A percentile compares a stretch with the other conserved stretches of the same genome.
phyloP scores from a whole-genome alignment of 768 basidiomycete genomes.

The Lentinus tigrinus region DNA sequence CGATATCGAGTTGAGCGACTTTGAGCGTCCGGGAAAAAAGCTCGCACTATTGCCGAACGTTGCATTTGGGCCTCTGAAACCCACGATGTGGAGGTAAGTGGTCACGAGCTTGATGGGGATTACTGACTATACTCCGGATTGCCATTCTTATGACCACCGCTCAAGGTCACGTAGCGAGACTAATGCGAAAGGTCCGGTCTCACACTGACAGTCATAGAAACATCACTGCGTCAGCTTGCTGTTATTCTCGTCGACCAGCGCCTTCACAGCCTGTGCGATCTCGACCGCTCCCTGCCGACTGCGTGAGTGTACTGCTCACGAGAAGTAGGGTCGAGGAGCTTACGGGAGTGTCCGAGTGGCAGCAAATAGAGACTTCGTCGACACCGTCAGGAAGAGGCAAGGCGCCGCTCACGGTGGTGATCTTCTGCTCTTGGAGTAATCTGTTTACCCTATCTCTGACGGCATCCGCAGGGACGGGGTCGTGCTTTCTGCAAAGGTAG shows the following conservation, averaged over 20 bases:
- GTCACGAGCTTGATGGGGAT: too few relatives aligned
- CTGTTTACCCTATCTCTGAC: constrained; percentile 46
- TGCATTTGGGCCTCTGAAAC: too few relatives aligned
- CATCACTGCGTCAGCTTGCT: background rate
- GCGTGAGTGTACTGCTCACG: background rate
- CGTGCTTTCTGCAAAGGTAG: constrained; percentile 43
- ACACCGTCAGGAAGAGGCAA: constrained; percentile 46
- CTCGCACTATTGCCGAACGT: too few relatives aligned
- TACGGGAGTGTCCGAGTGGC: constrained; percentile 65
- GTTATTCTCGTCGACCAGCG: constrained; percentile 56
- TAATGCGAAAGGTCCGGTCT: too few relatives aligned
- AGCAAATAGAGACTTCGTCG: constrained; percentile 57
- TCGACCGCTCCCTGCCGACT: constrained; percentile 48
- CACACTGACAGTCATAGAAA: too few relatives aligned
- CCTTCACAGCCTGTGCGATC: constrained; percentile 51
- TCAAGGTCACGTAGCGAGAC: too few relatives aligned
- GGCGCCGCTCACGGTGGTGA: constrained; percentile 47
- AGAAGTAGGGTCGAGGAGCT: background rate
- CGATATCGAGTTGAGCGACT: too few relatives aligned
- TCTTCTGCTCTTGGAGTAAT: constrained; percentile 40
- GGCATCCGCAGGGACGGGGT: constrained; percentile 41
- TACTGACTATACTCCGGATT: too few relatives aligned
- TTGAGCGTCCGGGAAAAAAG: too few relatives aligned
- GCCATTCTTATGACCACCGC: too few relatives aligned
- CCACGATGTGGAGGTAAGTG: too few relatives aligned